Base-by-base conservation (phyloP, 2,329 filamentous ascomycete genomes). In the Proliferodiscus dingleyae region DNA sequence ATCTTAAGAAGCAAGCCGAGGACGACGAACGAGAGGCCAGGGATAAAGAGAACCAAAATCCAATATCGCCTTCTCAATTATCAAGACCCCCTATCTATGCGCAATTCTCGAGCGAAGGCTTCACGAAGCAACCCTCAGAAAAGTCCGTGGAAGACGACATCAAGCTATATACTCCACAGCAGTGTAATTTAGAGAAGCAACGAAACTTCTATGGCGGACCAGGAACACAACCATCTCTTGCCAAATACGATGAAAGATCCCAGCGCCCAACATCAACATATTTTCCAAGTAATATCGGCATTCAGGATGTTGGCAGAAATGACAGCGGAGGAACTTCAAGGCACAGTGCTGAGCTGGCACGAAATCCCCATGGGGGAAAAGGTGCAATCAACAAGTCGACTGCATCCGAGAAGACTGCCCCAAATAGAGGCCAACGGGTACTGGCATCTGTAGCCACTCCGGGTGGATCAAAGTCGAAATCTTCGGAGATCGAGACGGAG, bases 1-100 rank as follows among this genome's bases (percentile, higher is more conserved):
- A 80, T 53, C 67, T 85, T 19, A 77, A 79, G 51, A 74, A 73
- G 47, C 60, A 71, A 37, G 63, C 64, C 11, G 70, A 68, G 26
- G 76, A 79, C 10, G 76, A 80, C 5, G 71, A 74, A 43, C 71
- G 70, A 30, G 65, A 68, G 32, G 66, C 65, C 22, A 83, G 78
- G 58, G 83, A 91, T 64, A 95, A 95, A 67, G 89, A 95, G 66
- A 95, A 95, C 63, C 77, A 75, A 43, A 83, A 78, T 24, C 87
- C 87, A 3, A 70, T 73, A 1, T 67, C 71, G 47, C 71, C 70
- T 3, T 62, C 69, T 13, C 67, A 69, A 32, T 67, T 40, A 60
- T 67, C 57, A 6, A 54, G 67, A 8, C 72, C 77, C 15, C 89
- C 90, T 19, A 89, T 91, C 45, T 95, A 87, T 73, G 80, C 86